Conservation (phyloP, 345 rosid genomes). For the Moricandia moricandioides region DNA sequence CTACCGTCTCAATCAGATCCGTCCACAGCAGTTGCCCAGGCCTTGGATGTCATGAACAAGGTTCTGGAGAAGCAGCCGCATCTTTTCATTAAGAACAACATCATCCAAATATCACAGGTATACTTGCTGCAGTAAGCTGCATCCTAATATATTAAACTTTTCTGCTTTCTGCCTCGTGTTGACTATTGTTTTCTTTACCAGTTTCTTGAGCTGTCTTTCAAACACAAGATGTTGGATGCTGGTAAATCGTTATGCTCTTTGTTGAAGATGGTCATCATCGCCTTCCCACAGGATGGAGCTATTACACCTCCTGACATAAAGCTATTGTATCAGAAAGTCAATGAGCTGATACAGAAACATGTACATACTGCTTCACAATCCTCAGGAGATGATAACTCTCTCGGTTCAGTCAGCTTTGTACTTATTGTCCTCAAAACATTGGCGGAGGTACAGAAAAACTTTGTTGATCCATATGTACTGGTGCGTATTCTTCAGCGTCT, state of each 20-base stretch:
- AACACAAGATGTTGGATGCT: slow-evolving; percentile 86
- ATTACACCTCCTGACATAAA: slow-evolving; percentile 69
- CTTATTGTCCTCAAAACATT: slow-evolving; percentile 82
- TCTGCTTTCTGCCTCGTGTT: slow-evolving; percentile 15
- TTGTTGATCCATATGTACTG: slow-evolving; percentile 66
- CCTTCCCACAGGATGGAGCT: slow-evolving; percentile 76
- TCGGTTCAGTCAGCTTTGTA: slow-evolving; percentile 75
- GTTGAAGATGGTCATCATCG: slow-evolving; percentile 86
- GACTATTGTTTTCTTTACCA: slow-evolving; percentile 39
- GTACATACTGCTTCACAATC: slow-evolving; percentile 58
- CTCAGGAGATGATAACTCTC: slow-evolving; percentile 69
- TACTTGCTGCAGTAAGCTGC: slow-evolving; percentile 28
- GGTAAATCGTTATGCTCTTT: slow-evolving; percentile 91
- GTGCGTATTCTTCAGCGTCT: slow-evolving; percentile 82
- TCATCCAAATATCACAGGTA: slow-evolving; percentile 90
- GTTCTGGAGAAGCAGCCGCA: slow-evolving; percentile 97
- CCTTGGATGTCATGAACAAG: slow-evolving; percentile 97
- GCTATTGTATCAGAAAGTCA: slow-evolving; percentile 73
- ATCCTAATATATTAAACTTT: slow-evolving; percentile 9
- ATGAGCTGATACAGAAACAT: slow-evolving; percentile 83
- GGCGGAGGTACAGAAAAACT: slow-evolving; percentile 74
- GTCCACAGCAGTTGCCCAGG: slow-evolving; percentile 91
- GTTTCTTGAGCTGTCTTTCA: slow-evolving; percentile 97
- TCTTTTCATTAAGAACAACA: slow-evolving; percentile 83
- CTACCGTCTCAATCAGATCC: slow-evolving; percentile 96